Evolutionary conservation across 352 stramenopile species (phyloP).

Genomic region (Pythium biforme): DNA sequence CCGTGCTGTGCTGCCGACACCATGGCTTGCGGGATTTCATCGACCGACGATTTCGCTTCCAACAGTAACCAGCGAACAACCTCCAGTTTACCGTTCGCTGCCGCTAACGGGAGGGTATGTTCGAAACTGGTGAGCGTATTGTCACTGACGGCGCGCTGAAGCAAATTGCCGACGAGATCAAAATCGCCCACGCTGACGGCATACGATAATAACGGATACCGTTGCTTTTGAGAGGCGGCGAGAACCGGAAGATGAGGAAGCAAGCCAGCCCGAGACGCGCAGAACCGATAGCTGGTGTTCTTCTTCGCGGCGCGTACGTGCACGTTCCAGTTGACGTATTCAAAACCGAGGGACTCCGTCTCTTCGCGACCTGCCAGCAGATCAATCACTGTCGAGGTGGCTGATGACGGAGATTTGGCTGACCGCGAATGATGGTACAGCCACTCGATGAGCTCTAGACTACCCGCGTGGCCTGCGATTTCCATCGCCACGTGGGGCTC

Average conservation of each 20-base stretch:
- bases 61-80: background rate
- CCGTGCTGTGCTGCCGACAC: background rate
- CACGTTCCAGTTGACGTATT: conserved; percentile 5
- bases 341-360: background rate
- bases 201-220: background rate
- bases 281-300: background rate
- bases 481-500: background rate
- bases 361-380: background rate
- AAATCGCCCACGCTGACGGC: background rate
- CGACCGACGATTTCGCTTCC: background rate
- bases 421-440: background rate
- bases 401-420: background rate
- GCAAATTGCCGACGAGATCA: background rate
- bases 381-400: background rate
- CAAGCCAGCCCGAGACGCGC: background rate
- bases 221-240: background rate
- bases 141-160: background rate
- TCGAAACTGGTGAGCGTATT: background rate
- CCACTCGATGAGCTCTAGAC: conserved; percentile 4
- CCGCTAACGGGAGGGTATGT: background rate
- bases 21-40: conserved; percentile 5
- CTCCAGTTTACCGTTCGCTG: background rate
- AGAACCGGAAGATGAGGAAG: background rate
- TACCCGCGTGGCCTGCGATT: background rate
- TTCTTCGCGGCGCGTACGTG: background rate